Evolutionary conservation across 768 basidiomycete genomes (phyloP), one percentile per base, ranked within the genome.

Genomic region (Kwoniella dejecticola): DNA sequence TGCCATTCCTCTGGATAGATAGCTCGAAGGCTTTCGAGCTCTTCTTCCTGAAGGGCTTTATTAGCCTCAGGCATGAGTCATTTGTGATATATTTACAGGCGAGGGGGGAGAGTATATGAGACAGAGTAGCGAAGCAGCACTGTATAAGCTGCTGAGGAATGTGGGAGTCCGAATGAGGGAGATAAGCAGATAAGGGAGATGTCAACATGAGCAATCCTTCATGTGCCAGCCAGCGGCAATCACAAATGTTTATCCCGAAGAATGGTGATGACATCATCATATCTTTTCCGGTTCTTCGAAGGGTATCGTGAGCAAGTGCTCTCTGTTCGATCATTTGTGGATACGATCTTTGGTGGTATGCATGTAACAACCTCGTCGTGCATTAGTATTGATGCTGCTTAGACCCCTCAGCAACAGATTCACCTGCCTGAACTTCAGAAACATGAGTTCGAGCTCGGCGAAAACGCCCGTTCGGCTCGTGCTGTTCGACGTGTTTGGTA

Each of bases 401-500:
- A n/a, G n/a, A n/a, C n/a, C n/a, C n/a, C n/a, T n/a, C 15, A 15
- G 33, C 7, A 36, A 36, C 15, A 7, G 7, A 36, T 7, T 7
- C 7, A 36, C 15, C 33, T 36, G 33, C 15, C 15, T 36, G 7
- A 36, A 15, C 33, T 7, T 26, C 44, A 10, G 56, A n/a, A 42
- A 23, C 3, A 64, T 64, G 62, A 26, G 56, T 7, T 50, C 45
- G 31, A 42, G 1, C 15, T 45, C 48, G 5, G 17, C 27, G 8
- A 52, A 33, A 47, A 24, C 44, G 8, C 71, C 69, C 10, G 61
- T 78, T 36, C 66, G 72, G 2, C 64, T 78, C 42, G 73, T 78
- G 19, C 60, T 78, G 7, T 78, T 78, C 48, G 77, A 78, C 60
- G 72, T 76, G 3, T 78, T 78, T 31, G 77, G 76, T 75, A 38